Percentiles rank a stretch among this genome's conserved stretches.
Conservation (phyloP, 495 filamentous ascomycete genomes). For the Parathielavia appendiculata region DNA sequence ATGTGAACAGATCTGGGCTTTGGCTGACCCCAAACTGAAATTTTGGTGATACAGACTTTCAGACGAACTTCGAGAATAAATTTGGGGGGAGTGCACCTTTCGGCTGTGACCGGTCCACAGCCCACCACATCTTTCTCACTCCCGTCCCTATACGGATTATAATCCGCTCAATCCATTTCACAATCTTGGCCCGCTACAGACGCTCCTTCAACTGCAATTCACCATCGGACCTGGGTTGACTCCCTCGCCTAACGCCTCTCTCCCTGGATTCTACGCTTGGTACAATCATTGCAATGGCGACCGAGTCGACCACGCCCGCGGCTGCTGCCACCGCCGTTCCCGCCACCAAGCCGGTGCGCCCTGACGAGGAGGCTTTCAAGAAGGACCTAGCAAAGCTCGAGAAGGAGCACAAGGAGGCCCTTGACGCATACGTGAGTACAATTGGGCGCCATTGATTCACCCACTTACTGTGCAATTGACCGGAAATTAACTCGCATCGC, state of each 20-base stretch:
- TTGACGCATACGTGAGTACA: slow-evolving; percentile 69
- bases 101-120: background rate
- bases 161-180: background rate
- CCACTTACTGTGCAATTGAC: background rate
- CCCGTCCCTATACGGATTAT: too few species aligned
- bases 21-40: background rate
- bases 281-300: slow-evolving; percentile 31
- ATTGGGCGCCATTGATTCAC: background rate
- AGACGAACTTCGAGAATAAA: background rate
- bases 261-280: background rate
- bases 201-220: too few species aligned
- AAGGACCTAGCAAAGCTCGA: slow-evolving; percentile 67
- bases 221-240: too few species aligned
- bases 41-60: background rate
- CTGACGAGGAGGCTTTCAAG: slow-evolving; percentile 67
- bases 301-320: slow-evolving; percentile 38
- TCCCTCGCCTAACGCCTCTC: background rate
- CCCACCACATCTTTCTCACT: too few species aligned
- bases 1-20: too few species aligned
- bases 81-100: background rate
- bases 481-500: slow-evolving; percentile 5
- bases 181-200: too few species aligned
- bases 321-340: slow-evolving; percentile 45
- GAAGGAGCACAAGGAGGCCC: slow-evolving; percentile 69
- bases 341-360: slow-evolving; percentile 60